Evolutionary conservation across 352 stramenopile genomes (phyloP).

Genomic region (Phytophthora tentaculata): DNA sequence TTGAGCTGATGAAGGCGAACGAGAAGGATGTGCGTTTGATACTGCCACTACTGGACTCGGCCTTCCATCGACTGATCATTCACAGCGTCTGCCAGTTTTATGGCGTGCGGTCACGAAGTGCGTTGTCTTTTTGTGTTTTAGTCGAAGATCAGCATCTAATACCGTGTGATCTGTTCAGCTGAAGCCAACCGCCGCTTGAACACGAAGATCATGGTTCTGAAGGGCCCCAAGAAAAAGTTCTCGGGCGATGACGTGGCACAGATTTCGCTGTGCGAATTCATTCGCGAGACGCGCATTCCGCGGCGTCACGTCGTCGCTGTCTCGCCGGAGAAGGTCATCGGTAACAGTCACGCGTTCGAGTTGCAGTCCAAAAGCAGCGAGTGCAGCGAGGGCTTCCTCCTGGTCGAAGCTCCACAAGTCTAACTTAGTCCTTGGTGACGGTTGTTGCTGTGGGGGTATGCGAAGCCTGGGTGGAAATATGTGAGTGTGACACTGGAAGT

Average conservation of each 20-base stretch:
- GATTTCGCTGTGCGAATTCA: slow-evolving; percentile 79
- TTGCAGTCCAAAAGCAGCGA: slow-evolving; percentile 76
- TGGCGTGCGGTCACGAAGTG: slow-evolving; percentile 83
- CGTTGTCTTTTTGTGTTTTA: slow-evolving; percentile 22
- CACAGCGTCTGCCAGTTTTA: slow-evolving; percentile 92
- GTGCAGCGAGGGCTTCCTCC: slow-evolving; percentile 79
- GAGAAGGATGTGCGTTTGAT: slow-evolving; percentile 77
- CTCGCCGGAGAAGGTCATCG: slow-evolving; percentile 38
- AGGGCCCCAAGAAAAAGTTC: slow-evolving; percentile 61
- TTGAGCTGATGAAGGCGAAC: slow-evolving; percentile 59
- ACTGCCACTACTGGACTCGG: slow-evolving; percentile 78
- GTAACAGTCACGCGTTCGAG: slow-evolving; percentile 42
- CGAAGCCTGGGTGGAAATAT: no score
- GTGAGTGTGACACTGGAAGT: slow-evolving; percentile 11
- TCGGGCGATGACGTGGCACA: slow-evolving; percentile 53
- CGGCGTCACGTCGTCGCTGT: slow-evolving; percentile 26
- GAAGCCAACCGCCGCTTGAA: slow-evolving; percentile 72
- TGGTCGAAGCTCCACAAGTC: slow-evolving; percentile 75
- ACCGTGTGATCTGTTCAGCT: slow-evolving; percentile 37
- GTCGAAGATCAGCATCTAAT: slow-evolving; percentile 16
- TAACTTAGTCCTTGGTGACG: slow-evolving; percentile 31
- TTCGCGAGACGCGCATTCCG: slow-evolving; percentile 71
- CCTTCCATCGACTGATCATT: slow-evolving; percentile 88
- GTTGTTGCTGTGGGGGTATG: not conserved
- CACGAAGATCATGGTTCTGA: slow-evolving; percentile 86